Conservation (phyloP, 495 filamentous ascomycete species). For the Penicillium waksmanii region DNA sequence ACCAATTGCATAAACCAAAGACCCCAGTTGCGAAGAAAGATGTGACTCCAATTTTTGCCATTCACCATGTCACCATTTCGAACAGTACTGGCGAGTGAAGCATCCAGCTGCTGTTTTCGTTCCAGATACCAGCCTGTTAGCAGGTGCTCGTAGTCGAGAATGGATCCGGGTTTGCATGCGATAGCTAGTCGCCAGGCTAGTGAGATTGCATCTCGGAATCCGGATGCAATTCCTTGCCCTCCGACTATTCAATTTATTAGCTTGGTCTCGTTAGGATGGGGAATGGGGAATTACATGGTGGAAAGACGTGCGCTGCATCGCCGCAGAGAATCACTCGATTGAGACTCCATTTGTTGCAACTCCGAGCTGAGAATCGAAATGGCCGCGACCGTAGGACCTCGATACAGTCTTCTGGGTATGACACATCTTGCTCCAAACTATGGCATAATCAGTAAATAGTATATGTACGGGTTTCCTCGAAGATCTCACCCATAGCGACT, state of each 20-base stretch:
- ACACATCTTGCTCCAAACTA: conserved; percentile 34
- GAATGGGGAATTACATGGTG: conserved; percentile 43
- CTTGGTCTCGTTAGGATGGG: background rate
- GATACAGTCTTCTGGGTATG: conserved; percentile 54
- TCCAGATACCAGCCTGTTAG: conserved; percentile 41
- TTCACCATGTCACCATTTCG: conserved; percentile 39
- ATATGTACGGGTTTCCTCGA: background rate
- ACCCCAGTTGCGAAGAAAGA: conserved; percentile 39
- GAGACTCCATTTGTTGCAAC: conserved; percentile 56
- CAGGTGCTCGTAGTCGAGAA: conserved; percentile 12
- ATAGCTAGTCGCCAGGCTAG: conserved; percentile 53
- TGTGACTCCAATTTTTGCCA: conserved; percentile 28
- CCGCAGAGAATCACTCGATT: conserved; percentile 51
- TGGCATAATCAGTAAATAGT: background rate
- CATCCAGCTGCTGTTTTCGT: conserved; percentile 44
- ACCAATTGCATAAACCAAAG: conserved; percentile 38
- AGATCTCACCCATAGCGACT: conserved; percentile 35
- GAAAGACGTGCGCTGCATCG: conserved; percentile 60
- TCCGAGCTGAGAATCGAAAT: conserved; percentile 49
- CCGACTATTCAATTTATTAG: conserved; percentile 36
- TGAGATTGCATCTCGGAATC: conserved; percentile 38
- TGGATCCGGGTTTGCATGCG: conserved; percentile 28
- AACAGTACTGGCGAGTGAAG: conserved; percentile 37
- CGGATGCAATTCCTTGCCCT: conserved; percentile 57
- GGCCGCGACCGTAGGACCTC: conserved; percentile 53